Percentiles rank a stretch among this genome's conserved stretches.
Evolutionary conservation across 2,329 filamentous ascomycete species (phyloP).

Genomic region (Claviceps pazoutovae): DNA sequence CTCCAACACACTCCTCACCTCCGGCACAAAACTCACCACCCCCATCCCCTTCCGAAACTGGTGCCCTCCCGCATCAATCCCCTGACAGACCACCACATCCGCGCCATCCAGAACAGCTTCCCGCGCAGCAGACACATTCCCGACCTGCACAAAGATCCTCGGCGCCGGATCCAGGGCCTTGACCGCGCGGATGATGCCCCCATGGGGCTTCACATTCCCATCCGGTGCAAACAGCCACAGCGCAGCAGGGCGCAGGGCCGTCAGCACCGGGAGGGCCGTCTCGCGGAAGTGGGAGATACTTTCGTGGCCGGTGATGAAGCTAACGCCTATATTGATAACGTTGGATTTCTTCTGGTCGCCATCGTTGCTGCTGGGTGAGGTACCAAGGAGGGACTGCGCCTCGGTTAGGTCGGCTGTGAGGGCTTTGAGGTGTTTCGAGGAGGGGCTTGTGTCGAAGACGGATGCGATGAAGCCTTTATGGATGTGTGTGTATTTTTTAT

Average conservation of each 20-base stretch:
- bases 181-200: conserved; percentile 21
- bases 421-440: conserved; percentile 18
- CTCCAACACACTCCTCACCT: conserved; percentile 34
- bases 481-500: too few relatives aligned
- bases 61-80: conserved; percentile 51
- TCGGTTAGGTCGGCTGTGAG: conserved; percentile 20
- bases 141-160: conserved; percentile 47
- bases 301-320: conserved; percentile 42
- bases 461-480: conserved; percentile 19
- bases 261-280: conserved; percentile 36
- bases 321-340: conserved; percentile 41
- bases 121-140: conserved; percentile 41
- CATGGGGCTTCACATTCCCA: conserved; percentile 24
- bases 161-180: conserved; percentile 19
- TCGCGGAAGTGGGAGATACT: conserved; percentile 24
- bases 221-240: conserved; percentile 55
- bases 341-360: conserved; percentile 8
- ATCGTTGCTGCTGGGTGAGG: not conserved
- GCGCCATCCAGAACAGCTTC: conserved; percentile 33
- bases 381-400: conserved; percentile 14
- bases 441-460: conserved; percentile 15
- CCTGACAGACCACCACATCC: conserved; percentile 49
- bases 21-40: conserved; percentile 42
- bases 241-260: conserved; percentile 39
- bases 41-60: conserved; percentile 40